Evolutionary conservation across 352 stramenopile species (phyloP), one percentile per base, ranked within the genome.

Genomic region (Phytophthora podocarpi): DNA sequence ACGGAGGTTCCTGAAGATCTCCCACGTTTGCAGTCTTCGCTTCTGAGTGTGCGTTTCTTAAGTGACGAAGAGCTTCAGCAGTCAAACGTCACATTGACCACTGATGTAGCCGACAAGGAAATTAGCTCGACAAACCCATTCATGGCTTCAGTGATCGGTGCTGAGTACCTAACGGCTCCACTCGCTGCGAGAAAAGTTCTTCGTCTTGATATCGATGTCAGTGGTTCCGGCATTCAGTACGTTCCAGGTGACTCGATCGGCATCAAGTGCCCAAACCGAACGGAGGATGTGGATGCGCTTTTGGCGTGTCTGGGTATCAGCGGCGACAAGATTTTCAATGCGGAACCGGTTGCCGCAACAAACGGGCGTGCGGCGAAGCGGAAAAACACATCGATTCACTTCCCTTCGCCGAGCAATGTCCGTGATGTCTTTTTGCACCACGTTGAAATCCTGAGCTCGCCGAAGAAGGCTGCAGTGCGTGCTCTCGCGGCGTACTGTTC

Each of bases 241-340:
- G 72, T 69, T 9, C 90, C 90, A 1, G 90, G 90, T 4, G 90
- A 97, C 45, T 88, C 87, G 15, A 87, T 97, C 21, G 89, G 89
- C 2, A 69, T 97, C 62, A 83, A 90, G 56, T 97, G 89, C 31
- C 82, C 87, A 0, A 97, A 97, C 66, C 67, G 70, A 27, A 26
- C n/a, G 3, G 60, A 76, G 35, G 81, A 89, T 30, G 85, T 95
- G 23, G 74, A 87, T 23, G 86, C 72, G 2, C 43, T 96, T n/a
- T 67, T 96, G 10, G 35, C 64, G 15, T 72, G 79, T 6, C 57
- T 96, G 0, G 66, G 76, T 8, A 27, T 89, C 7, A 70, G 57
- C 37, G 80, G 79, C 1, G 43, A 57, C 18, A 59, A 70, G 13
- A 9, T 75, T 3, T 59, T 89, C 32, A 68, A 28, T 4, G 37